Evolutionary conservation across 257 asterid species (phyloP).

Genomic region (Craterostigma plantagineum): DNA sequence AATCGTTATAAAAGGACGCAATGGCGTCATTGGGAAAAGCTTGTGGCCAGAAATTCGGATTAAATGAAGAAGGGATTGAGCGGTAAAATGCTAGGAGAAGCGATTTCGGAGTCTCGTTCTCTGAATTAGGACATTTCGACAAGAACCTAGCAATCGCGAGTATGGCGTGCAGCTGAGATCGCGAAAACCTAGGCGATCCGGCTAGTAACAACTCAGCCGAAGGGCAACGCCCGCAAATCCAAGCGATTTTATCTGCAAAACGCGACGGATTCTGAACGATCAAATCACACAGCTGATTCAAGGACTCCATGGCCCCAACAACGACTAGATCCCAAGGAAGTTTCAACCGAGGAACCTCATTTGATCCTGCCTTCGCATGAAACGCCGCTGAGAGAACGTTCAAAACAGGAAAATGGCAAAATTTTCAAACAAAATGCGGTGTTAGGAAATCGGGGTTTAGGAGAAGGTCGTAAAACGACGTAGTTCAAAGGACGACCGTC

Average conservation of each 20-base stretch:
- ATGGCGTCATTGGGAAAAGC: slow-evolving; percentile 44
- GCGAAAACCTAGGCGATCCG: slow-evolving; percentile 72
- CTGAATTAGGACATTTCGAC: slow-evolving; percentile 45
- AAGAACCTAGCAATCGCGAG: slow-evolving; percentile 70
- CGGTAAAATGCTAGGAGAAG: slow-evolving; percentile 59
- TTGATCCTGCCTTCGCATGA: not conserved
- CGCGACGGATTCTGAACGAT: slow-evolving; percentile 48
- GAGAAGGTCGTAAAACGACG: too few species aligned
- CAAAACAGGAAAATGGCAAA: slow-evolving; percentile 8
- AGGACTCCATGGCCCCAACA: slow-evolving; percentile 46
- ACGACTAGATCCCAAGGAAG: not conserved
- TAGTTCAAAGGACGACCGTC: too few species aligned
- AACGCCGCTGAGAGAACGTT: not conserved
- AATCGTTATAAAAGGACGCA: slow-evolving; percentile 44
- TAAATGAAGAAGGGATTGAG: slow-evolving; percentile 54
- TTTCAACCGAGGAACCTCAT: slow-evolving; percentile 16
- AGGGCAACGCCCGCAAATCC: slow-evolving; percentile 96
- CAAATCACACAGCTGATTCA: slow-evolving; percentile 78
- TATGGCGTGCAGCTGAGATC: slow-evolving; percentile 77
- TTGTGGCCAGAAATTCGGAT: slow-evolving; percentile 75
- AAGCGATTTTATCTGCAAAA: slow-evolving; percentile 45
- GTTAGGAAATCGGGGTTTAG: slow-evolving; percentile 15
- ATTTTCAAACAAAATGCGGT: slow-evolving; percentile 6
- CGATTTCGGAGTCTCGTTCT: slow-evolving; percentile 53
- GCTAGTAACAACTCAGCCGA: slow-evolving; percentile 41